Base-by-base conservation (phyloP, 1,139 yeast genomes). In the Candida tetrigidarum region DNA sequence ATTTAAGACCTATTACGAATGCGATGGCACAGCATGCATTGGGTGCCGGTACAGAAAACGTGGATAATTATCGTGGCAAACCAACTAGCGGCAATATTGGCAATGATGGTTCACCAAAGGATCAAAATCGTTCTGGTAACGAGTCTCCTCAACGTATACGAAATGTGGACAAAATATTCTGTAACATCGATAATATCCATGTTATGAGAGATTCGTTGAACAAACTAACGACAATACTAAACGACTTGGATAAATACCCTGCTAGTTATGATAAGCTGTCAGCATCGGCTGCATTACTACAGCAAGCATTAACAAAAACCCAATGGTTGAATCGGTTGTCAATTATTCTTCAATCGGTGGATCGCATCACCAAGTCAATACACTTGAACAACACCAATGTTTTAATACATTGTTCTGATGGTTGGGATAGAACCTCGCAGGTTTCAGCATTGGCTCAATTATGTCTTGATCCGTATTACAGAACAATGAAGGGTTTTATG, bases 371-470 rank as follows among this genome's bases (percentile, higher is more conserved):
- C 29, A 86, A 89, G 56, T 86, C 93, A 20, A 78, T 93, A 18
- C 90, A 89, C 50, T 80, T 85, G 56, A 88, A 90, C 59, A 83
- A 85, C 49, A 86, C 96, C 11, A 95, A 92, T 62, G 80, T 93
- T 5, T 62, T 93, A 6, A 79, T 95, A 9, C 99, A 93, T 66
- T 93, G 99, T 61, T 91, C 97, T 0, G 99, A 93, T 67, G 99
- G 99, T 0, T 93, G 99, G 99, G 99, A 93, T 62, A 74, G 99
- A 48, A 95, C 99, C 0, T 82, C 97, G 0, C 98, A 93, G 60
- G 80, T 92, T 1, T 80, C 92, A 8, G 86, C 97, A 3, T 67
- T 93, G 48, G 83, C 92, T 36, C 96, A 93, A 63, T 67, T 95
- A 6, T 89, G 96, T 59, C 72, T 92, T 18, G 99, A 95, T 63